Percentiles rank a stretch among this genome's conserved stretches.
Evolutionary conservation across 2,329 filamentous ascomycete species (phyloP).

Genomic region (Emmonsiellopsis sp.): DNA sequence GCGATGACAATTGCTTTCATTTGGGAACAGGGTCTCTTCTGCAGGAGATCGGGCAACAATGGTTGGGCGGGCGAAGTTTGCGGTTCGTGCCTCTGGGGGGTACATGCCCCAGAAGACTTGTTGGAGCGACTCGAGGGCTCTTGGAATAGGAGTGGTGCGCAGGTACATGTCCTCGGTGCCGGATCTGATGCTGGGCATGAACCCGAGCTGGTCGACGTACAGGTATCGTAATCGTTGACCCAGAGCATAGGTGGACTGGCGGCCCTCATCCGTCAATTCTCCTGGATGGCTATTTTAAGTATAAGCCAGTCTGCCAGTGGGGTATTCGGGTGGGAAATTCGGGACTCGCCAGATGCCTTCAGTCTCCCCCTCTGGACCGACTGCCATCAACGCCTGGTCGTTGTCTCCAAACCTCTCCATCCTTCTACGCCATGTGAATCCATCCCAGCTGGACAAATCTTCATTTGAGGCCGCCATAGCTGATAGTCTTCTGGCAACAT

Average conservation of each 20-base stretch:
- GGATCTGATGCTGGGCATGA: conserved; percentile 54
- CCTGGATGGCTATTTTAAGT: conserved; percentile 37
- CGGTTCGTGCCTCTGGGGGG: conserved; percentile 44
- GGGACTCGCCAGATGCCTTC: conserved; percentile 68
- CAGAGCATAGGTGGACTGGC: conserved; percentile 61
- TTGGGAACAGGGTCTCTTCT: conserved; percentile 74
- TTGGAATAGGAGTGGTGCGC: conserved; percentile 63
- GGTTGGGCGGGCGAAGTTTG: conserved; percentile 51
- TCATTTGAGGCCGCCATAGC: conserved; percentile 49
- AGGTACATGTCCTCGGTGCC: conserved; percentile 58
- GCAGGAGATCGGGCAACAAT: conserved; percentile 56
- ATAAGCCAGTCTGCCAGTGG: not conserved
- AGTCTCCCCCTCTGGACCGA: conserved; percentile 59
- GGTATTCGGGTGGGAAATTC: not conserved
- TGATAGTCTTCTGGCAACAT: conserved; percentile 61
- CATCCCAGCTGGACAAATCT: conserved; percentile 47
- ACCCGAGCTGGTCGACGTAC: conserved; percentile 66
- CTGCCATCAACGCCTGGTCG: conserved; percentile 61
- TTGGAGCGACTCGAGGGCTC: conserved; percentile 69
- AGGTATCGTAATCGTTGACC: conserved; percentile 60
- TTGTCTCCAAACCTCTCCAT: conserved; percentile 71
- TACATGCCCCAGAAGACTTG: conserved; percentile 69
- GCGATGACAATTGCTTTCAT: conserved; percentile 63
- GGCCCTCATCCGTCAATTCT: conserved; percentile 66
- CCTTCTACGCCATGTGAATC: conserved; percentile 56